A percentile compares a stretch with the other conserved stretches of the same genome.
These are phyloP conservation scores for Exidia glandulosa DNA, from an alignment of 768 basidiomycete species.

Conservation along the genomic window DNA sequence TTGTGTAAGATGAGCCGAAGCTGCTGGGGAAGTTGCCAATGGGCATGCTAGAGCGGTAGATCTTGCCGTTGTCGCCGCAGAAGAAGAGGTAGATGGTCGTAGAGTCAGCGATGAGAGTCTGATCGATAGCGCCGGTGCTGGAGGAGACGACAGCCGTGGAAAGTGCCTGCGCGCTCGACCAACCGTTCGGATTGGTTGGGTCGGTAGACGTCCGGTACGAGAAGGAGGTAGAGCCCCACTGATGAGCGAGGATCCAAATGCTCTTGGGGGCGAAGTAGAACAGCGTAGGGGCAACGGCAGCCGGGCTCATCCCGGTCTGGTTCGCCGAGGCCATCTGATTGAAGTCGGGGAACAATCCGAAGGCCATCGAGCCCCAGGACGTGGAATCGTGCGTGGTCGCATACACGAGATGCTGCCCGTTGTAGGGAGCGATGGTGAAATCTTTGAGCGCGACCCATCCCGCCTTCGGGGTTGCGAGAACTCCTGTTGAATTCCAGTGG, in stretches of 20 bases:
- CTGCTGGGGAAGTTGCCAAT: slow-evolving; percentile 8
- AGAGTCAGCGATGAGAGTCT: not conserved
- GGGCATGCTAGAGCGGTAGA: slow-evolving; percentile 9
- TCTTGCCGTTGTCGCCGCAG: slow-evolving; percentile 11
- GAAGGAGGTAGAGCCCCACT: not conserved
- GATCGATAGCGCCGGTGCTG: not conserved
- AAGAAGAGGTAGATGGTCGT: slow-evolving; percentile 16
- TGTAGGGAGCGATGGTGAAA: not conserved
- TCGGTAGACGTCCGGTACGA: not conserved
- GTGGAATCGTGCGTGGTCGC: not conserved
- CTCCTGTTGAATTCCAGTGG: not conserved
- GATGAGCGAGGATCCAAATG: not conserved
- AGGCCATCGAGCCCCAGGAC: not conserved
- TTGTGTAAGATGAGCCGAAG: not conserved
- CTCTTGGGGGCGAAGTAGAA: not conserved
- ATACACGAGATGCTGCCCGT: not conserved
- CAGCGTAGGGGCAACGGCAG: not conserved
- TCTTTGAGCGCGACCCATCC: not conserved
- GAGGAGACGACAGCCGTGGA: not conserved
- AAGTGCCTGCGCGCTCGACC: not conserved
- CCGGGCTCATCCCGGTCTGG: not conserved
- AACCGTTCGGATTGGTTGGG: not conserved
- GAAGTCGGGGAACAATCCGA: not conserved
- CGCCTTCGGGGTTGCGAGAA: not conserved
- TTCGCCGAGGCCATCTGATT: not conserved